phyloP scores from a whole-genome alignment of 2,329 filamentous ascomycete genomes.

The Aspergillus sp. region DNA sequence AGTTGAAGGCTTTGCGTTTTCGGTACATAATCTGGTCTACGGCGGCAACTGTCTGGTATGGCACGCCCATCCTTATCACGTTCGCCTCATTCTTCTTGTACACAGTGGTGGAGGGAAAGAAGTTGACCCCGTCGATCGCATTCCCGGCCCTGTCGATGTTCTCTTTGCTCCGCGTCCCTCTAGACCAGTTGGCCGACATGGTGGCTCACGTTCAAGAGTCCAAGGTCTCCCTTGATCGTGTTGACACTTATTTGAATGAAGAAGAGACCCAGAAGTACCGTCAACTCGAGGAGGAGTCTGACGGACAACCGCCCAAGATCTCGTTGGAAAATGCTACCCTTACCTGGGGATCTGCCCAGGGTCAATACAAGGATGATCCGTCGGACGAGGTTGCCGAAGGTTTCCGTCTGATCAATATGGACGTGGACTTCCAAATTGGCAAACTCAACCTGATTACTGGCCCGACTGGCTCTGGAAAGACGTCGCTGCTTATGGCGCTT shows the following conservation, averaged over 20 bases:
- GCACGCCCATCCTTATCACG: conserved; percentile 90
- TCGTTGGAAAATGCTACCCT: conserved; percentile 84
- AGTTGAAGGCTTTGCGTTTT: conserved; percentile 75
- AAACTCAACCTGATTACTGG: conserved; percentile 91
- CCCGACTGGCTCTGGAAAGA: conserved; percentile 92
- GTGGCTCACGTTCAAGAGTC: conserved; percentile 96
- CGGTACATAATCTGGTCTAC: conserved; percentile 89
- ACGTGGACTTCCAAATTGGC: conserved; percentile 80
- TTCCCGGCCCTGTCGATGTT: conserved; percentile 97
- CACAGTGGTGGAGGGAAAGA: conserved; percentile 85
- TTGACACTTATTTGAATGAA: conserved; percentile 89
- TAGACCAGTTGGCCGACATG: conserved; percentile 98
- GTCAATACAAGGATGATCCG: conserved; percentile 57
- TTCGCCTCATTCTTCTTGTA: conserved; percentile 96
- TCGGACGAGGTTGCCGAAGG: conserved; percentile 68
- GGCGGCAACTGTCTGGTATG: conserved; percentile 95
- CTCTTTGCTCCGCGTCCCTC: conserved; percentile 84
- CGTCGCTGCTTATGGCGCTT: conserved; percentile 90
- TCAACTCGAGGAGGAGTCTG: conserved; percentile 73
- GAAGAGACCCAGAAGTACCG: conserved; percentile 95
- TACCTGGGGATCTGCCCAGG: conserved; percentile 73
- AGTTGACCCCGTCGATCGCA: conserved; percentile 84
- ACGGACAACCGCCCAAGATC: conserved; percentile 71
- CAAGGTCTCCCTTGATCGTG: conserved; percentile 93
- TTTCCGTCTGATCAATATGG: conserved; percentile 79